Percentiles rank a stretch among this genome's conserved stretches.
These are phyloP conservation scores for Tagetes erecta DNA, from an alignment of 129 eudicot species.

Conservation along the genomic window DNA sequence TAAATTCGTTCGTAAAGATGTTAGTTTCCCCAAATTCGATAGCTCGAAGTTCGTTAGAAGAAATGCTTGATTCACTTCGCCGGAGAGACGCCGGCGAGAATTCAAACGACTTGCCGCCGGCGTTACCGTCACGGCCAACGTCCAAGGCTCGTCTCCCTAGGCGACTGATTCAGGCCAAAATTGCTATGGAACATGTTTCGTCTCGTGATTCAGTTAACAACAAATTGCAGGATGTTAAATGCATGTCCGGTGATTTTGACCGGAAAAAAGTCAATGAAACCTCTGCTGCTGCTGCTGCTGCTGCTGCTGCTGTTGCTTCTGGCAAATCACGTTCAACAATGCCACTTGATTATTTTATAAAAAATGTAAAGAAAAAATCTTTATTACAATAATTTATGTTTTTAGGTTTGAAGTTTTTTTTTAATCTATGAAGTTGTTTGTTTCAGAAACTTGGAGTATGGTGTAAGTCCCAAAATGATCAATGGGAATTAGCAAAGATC, in stretches of 20 bases:
- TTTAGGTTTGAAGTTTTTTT: neutral
- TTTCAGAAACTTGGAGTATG: slow-evolving; percentile 90
- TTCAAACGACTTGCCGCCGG: slow-evolving; percentile 75
- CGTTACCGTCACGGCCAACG: slow-evolving; percentile 70
- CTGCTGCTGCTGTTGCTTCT: slow-evolving; percentile 12
- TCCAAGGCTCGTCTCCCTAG: slow-evolving; percentile 70
- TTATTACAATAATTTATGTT: neutral
- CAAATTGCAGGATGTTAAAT: slow-evolving; percentile 13
- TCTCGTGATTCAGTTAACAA: slow-evolving; percentile 1
- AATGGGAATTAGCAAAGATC: slow-evolving; percentile 73
- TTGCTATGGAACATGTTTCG: slow-evolving; percentile 29
- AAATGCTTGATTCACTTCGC: slow-evolving; percentile 76
- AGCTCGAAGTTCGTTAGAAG: slow-evolving; percentile 87
- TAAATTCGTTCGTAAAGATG: slow-evolving; percentile 20
- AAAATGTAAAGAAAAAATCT: slow-evolving; percentile 46
- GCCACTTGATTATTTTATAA: slow-evolving; percentile 55
- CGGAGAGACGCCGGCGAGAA: slow-evolving; percentile 53
- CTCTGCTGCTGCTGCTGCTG: slow-evolving; percentile 22
- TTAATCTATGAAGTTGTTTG: slow-evolving; percentile 13
- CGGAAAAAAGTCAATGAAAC: slow-evolving; percentile 39
- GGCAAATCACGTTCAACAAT: no score
- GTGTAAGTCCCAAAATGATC: slow-evolving; percentile 59
- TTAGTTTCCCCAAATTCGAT: slow-evolving; percentile 48
- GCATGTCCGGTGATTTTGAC: slow-evolving; percentile 50
- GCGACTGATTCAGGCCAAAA: slow-evolving; percentile 42